Percentiles rank a stretch among this genome's conserved stretches.
Conservation (phyloP, 1,284 basidiomycete genomes). For the Trichosporon sp. region DNA sequence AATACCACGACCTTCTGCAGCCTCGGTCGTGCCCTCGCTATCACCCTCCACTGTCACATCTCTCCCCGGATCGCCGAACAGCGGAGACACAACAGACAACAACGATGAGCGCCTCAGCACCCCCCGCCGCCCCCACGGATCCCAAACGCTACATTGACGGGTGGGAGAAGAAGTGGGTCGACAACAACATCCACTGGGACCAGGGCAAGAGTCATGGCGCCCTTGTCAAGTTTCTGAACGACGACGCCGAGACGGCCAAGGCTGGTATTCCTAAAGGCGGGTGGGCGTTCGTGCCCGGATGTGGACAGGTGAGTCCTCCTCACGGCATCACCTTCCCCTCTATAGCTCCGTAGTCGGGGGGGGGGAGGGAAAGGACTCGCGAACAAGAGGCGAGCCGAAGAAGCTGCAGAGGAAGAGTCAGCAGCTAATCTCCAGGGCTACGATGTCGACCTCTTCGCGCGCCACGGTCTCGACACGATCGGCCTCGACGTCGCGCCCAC, state of each 20-base stretch:
- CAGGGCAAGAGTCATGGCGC: conserved; percentile 63
- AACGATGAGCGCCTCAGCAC: not conserved
- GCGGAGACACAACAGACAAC: too few relatives aligned
- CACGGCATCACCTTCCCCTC: too few relatives aligned
- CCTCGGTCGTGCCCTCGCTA: too few relatives aligned
- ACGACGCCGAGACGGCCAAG: conserved; percentile 46
- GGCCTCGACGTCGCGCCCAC: conserved; percentile 66
- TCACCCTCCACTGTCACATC: too few relatives aligned
- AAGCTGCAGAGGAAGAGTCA: too few relatives aligned
- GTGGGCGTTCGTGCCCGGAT: conserved; percentile 69
- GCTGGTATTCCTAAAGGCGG: conserved; percentile 63
- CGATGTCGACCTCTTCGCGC: conserved; percentile 64
- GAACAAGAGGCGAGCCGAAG: too few relatives aligned
- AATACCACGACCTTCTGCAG: not conserved
- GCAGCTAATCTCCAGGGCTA: conserved; percentile 62
- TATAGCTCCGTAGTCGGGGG: too few relatives aligned
- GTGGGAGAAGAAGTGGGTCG: conserved; percentile 54
- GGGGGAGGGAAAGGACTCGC: too few relatives aligned
- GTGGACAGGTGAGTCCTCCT: conserved; percentile 63
- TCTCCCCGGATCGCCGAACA: too few relatives aligned
- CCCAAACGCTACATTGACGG: conserved; percentile 16
- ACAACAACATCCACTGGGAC: conserved; percentile 61
- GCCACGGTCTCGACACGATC: conserved; percentile 60
- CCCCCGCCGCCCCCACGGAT: conserved; percentile 1
- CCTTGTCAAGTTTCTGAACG: conserved; percentile 62